A percentile compares a stretch with the other conserved stretches of the same genome.
Conservation (phyloP, 2,329 filamentous ascomycete genomes). For the Cladosporium phlei region DNA sequence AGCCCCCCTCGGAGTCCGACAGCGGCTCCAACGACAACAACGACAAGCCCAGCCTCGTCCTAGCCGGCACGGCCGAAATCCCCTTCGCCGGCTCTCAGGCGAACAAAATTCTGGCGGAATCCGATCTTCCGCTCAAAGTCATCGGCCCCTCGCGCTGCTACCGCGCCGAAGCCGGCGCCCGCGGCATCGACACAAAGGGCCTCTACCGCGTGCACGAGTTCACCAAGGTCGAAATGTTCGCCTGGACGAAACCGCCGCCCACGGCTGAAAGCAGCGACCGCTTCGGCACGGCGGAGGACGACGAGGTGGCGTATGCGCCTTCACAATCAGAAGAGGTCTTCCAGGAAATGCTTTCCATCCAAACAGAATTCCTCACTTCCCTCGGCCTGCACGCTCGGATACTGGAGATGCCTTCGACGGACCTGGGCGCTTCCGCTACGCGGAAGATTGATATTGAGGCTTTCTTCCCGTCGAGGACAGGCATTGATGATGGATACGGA, state of each 20-base stretch:
- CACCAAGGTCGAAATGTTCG: slow-evolving; percentile 97
- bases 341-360: slow-evolving; percentile 79
- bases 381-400: slow-evolving; percentile 82
- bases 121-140: slow-evolving; percentile 67
- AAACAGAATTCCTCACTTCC: slow-evolving; percentile 72
- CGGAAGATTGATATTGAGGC: slow-evolving; percentile 93
- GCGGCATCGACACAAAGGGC: slow-evolving; percentile 87
- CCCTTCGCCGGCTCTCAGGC: slow-evolving; percentile 89
- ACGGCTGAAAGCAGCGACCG: slow-evolving; percentile 20
- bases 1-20: too few relatives aligned
- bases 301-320: background rate
- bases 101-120: slow-evolving; percentile 59
- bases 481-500: slow-evolving; percentile 72
- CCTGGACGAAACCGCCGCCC: slow-evolving; percentile 59
- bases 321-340: slow-evolving; percentile 58
- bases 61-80: slow-evolving; percentile 91
- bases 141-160: slow-evolving; percentile 91
- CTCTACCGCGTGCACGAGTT: slow-evolving; percentile 97
- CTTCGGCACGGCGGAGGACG: slow-evolving; percentile 24
- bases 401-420: slow-evolving; percentile 83
- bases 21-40: slow-evolving; percentile 49
- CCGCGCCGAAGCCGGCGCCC: slow-evolving; percentile 85
- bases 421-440: slow-evolving; percentile 81
- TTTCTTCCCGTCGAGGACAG: slow-evolving; percentile 76
- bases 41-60: slow-evolving; percentile 64